phyloP scores from a whole-genome alignment of 768 basidiomycete genomes.

The Russula brevipes region DNA sequence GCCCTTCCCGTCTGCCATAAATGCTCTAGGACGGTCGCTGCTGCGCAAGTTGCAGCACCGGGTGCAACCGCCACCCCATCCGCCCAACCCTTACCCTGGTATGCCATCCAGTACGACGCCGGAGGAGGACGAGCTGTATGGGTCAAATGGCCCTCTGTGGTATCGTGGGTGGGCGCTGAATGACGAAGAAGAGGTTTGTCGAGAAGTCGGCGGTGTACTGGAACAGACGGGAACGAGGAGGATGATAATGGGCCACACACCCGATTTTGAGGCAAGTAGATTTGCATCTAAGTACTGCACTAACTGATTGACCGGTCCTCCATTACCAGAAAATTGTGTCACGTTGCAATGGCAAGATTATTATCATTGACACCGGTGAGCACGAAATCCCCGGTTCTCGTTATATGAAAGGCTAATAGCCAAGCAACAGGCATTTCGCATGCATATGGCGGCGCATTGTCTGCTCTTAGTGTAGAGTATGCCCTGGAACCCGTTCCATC shows the following conservation, averaged over 20 bases:
- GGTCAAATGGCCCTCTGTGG: constrained; percentile 82
- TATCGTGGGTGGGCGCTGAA: constrained; percentile 90
- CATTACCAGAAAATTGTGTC: constrained; percentile 57
- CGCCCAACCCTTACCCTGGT: constrained; percentile 69
- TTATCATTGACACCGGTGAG: constrained; percentile 91
- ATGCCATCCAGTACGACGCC: constrained; percentile 60
- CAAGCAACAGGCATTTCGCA: constrained; percentile 72
- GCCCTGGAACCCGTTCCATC: constrained; percentile 57
- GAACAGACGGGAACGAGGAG: constrained; percentile 73
- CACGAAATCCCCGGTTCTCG: background rate
- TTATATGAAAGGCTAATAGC: background rate
- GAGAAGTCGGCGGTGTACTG: constrained; percentile 63
- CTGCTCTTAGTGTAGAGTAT: constrained; percentile 84
- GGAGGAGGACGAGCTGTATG: constrained; percentile 70
- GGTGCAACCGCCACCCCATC: constrained; percentile 71
- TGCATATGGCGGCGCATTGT: constrained; percentile 90
- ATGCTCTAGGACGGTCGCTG: constrained; percentile 64
- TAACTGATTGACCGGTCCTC: too few relatives aligned
- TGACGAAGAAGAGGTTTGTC: constrained; percentile 63
- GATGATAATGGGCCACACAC: constrained; percentile 97
- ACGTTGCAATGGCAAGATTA: constrained; percentile 85
- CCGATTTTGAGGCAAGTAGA: constrained; percentile 62
- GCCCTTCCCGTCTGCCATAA: constrained; percentile 83
- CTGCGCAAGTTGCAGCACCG: constrained; percentile 64
- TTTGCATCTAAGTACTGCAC: background rate